Base-by-base conservation (phyloP, 2,329 filamentous ascomycete genomes). In the Fusarium torreyae region DNA sequence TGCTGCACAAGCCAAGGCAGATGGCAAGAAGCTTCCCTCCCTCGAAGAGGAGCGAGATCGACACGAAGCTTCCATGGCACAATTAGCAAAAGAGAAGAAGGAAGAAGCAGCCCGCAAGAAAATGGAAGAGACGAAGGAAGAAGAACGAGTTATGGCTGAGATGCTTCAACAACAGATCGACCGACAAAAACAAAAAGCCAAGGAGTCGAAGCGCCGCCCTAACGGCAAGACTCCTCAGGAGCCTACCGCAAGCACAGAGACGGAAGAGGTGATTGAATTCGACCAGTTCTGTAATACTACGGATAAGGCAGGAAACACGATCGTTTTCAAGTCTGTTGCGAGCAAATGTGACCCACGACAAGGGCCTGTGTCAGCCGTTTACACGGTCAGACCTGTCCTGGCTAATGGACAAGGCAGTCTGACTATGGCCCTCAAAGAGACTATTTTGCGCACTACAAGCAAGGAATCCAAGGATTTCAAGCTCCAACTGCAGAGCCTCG, bases 11-110 rank as follows among this genome's bases (percentile, higher is more conserved):
- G 89, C 90, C 28, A 92, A 92, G 71, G 91, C 92, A 48, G 88
- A 91, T 57, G 92, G 93, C 33, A 88, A 90, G 57, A 88, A 94
- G 65, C 82, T 97, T 17, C 94, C 94, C 2, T 97, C 94, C 33
- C 84, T 98, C 8, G 94, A 97, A 75, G 94, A 97, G 74, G 94
- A 98, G 79, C 89, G 94, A 39, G 94, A 92, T 28, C 89, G 89
- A 15, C 93, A 97, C 66, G 93, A 97, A 80, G 91, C 91, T 22
- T 88, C 88, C 24, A 84, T 92, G 28, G 88, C 88, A 45, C 85
- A 86, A 74, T 80, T 88, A 52, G 91, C 86, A 70, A 82, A 82
- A 78, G 86, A 85, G 75, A 84, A 88, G 64, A 84, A 83, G 63
- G 82, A 85, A 67, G 83, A 83, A 48, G 83, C 88, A 51, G 84